Base-by-base conservation (phyloP, 768 basidiomycete species). In the Stropharia rugosoannulata region DNA sequence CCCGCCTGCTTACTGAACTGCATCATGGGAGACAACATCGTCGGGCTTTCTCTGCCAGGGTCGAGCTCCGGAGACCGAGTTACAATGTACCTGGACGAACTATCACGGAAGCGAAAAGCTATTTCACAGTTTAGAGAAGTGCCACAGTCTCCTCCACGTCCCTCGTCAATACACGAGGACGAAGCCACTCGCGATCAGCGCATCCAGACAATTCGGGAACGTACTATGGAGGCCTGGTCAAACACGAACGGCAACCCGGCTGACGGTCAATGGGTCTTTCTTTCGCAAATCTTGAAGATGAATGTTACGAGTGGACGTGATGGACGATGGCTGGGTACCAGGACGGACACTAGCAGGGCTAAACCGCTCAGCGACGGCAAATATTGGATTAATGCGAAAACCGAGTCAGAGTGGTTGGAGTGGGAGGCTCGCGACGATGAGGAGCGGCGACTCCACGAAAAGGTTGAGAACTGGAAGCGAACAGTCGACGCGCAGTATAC, bases 401-500 rank as follows among this genome's bases (percentile, higher is more conserved):
- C 64, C 1, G 64, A 67, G 25, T 53, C 58, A 5, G 61, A 67
- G 36, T 67, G 66, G 66, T 42, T 9, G 0, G 64, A 64, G 18
- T 67, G 66, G 66, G 66, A 67, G 56, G 59, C 50, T 44, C 58
- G 53, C 37, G 58, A 58, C 39, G 12, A 38, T n/a, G 59, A 60
- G 36, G 58, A 62, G 40, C 29, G 57, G 16, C 57, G 42, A 29
- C 42, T 65, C 10, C 59, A 58, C 22, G 59, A 63, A 18, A 67
- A 64, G 60, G 60, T 67, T 16, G 64, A 65, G 50, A 63, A 39
- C 32, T 67, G 66, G 66, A 60, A 62, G 39, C 58, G 51, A 56
- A 61, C 40, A 4, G 56, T 66, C 9, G 50, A 60, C 16, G 37
- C 49, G 22, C 42, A 44, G 38, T 29, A 52, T 8, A 52, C 51